Base-by-base conservation (phyloP, 148 eudicot species). In the Rhododendron molle region DNA sequence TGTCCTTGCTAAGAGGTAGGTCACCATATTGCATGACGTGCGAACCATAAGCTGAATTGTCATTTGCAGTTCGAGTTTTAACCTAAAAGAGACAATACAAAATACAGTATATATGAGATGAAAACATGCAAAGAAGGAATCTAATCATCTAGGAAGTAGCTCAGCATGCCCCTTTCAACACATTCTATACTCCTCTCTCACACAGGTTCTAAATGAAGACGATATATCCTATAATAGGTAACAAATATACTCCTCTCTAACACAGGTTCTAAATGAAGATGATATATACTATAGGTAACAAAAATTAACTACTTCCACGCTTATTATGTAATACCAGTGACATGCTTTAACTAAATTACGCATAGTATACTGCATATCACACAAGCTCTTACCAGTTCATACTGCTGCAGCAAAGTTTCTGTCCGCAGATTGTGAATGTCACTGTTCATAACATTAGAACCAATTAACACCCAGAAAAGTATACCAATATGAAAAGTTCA, bases 21-120 rank as follows among this genome's bases (percentile, higher is more conserved):
- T 97, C 99, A 40, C 98, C 99, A 90, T 87, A 97, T 87, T 97
- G 95, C 99, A 97, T 93, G 60, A 97, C 99, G 86, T 97, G 99
- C 38, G 99, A 97, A 78, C 98, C 98, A 87, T 92, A 95, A 86
- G 69, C 90, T 8, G 92, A 87, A 84, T 93, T 93, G 11, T 88
- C 93, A 88, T 86, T 93, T 72, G 93, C 83, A 79, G 99, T 93
- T 89, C 98, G 93, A 82, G 47, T 86, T 90, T 92, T 97, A 73
- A 97, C 99, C 99, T 97, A 91, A 26, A 87, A 86, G 87, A 78
- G 32, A 32, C 80, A 77, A 36, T 74, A 82, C 44, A 80, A 23
- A 14, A 38, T 54, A 21, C 36, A 20, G 40, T 30, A 49, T 36
- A 36, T 14, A 7, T 21, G 60, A 72, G 49, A 72, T 8, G n/a